Conservation (phyloP, 345 rosid genomes). For the Brassica nigra region DNA sequence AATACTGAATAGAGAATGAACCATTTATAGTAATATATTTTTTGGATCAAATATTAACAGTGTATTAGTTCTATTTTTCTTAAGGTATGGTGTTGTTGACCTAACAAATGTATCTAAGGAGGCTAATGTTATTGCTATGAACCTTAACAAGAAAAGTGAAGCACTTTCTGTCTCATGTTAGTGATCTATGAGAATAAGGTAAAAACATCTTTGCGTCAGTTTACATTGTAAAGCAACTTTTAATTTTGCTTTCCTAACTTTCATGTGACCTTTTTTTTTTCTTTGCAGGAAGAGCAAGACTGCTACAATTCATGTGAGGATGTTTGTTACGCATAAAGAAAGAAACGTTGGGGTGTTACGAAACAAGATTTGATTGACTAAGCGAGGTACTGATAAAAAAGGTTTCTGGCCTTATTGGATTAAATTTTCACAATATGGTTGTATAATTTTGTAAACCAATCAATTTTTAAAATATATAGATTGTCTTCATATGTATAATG, state of each 20-base stretch:
- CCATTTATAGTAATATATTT: not conserved
- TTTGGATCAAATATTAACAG: not conserved
- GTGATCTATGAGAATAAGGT: not conserved
- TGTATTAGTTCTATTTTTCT: not conserved
- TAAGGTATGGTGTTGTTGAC: conserved; percentile 1
- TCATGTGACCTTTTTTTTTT: not conserved
- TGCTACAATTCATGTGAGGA: too few species aligned
- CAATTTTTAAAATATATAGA: not conserved
- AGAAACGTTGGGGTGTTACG: not conserved
- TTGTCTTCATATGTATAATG: too few species aligned
- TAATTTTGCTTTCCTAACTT: not conserved
- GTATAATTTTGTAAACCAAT: not conserved
- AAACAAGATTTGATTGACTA: not conserved
- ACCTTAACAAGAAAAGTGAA: conserved; percentile 49
- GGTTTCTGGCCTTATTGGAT: too few species aligned
- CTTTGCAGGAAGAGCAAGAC: too few species aligned
- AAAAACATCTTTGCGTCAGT: not conserved
- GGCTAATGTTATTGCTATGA: conserved; percentile 62
- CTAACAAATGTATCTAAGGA: conserved; percentile 67
- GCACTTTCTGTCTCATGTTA: too few species aligned
- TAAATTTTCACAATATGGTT: too few species aligned
- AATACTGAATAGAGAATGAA: not conserved
- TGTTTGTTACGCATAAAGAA: too few species aligned
- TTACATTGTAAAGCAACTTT: not conserved
- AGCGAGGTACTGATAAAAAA: not conserved